These are phyloP conservation scores for Prunus dulcis DNA, from an alignment of 306 rosid genomes.

Conservation along the genomic window DNA sequence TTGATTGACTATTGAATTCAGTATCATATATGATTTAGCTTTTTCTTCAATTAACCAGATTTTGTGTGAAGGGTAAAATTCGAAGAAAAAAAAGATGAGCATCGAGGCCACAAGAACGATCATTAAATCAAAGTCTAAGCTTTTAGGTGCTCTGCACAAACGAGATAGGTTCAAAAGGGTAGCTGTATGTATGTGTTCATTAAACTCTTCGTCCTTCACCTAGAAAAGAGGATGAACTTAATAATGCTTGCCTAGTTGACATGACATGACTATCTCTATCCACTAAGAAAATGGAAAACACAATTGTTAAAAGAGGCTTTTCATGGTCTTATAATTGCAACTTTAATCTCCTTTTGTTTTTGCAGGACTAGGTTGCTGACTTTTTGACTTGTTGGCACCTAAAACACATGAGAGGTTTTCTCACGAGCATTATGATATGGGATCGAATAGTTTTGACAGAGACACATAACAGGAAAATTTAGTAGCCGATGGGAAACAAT, in stretches of 20 bases:
- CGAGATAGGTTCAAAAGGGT: neutral
- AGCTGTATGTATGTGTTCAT: neutral
- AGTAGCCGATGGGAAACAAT: no score
- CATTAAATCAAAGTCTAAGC: neutral
- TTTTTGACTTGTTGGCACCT: neutral
- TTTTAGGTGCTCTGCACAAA: no score
- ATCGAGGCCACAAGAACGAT: neutral
- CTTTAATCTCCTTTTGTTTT: neutral
- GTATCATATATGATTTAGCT: no score
- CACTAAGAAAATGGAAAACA: neutral
- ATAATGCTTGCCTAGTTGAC: neutral
- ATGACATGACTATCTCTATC: neutral
- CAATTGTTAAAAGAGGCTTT: neutral
- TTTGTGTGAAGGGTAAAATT: neutral
- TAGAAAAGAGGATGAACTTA: neutral
- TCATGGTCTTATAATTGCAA: conserved; percentile 13
- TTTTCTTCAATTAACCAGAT: neutral
- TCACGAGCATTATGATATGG: no score
- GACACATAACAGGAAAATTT: no score
- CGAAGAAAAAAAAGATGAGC: neutral
- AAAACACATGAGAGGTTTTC: no score
- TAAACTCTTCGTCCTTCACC: neutral
- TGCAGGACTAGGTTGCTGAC: neutral
- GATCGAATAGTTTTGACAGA: no score
- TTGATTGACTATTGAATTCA: neutral